A percentile compares a stretch with the other conserved stretches of the same genome.
Evolutionary conservation across 192 early-diverging fungal species (phyloP).

Genomic region (Chytriomyces sp.): DNA sequence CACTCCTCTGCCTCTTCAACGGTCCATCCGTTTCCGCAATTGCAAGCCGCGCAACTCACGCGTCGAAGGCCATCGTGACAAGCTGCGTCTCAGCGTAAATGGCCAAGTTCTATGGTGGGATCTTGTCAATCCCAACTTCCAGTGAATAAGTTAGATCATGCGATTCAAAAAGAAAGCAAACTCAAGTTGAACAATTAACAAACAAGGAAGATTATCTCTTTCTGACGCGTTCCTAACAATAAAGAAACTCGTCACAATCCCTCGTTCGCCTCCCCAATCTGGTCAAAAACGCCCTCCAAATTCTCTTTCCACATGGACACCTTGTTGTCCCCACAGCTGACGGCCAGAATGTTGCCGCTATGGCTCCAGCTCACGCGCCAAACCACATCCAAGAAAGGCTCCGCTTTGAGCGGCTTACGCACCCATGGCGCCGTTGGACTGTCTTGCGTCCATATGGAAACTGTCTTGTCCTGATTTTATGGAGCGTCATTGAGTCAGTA

Average conservation of each 20-base stretch:
- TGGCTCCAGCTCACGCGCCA: conserved; percentile 98
- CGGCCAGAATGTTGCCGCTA: conserved; percentile 93
- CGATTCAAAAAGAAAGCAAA: no score
- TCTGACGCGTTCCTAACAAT: not conserved
- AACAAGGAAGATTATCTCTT: not conserved
- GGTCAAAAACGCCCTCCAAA: conserved; percentile 86
- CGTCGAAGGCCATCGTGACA: no score
- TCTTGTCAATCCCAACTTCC: no score
- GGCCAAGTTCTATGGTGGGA: no score
- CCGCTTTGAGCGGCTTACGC: conserved; percentile 68
- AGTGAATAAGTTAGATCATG: no score
- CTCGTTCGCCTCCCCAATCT: conserved; percentile 71
- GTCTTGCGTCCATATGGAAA: conserved; percentile 94
- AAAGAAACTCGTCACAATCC: conserved; percentile 9
- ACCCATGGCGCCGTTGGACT: conserved; percentile 63
- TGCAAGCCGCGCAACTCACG: no score
- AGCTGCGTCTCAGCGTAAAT: no score
- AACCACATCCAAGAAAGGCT: conserved; percentile 92
- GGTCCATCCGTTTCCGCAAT: no score
- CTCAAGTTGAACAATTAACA: not conserved
- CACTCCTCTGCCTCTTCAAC: no score
- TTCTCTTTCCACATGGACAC: conserved; percentile 97
- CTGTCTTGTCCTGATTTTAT: conserved; percentile 80
- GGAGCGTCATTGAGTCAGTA: not conserved
- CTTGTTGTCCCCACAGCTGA: conserved; percentile 95